phyloP scores from a whole-genome alignment of 2,329 filamentous ascomycete genomes.

The Talaromyces marneffei region DNA sequence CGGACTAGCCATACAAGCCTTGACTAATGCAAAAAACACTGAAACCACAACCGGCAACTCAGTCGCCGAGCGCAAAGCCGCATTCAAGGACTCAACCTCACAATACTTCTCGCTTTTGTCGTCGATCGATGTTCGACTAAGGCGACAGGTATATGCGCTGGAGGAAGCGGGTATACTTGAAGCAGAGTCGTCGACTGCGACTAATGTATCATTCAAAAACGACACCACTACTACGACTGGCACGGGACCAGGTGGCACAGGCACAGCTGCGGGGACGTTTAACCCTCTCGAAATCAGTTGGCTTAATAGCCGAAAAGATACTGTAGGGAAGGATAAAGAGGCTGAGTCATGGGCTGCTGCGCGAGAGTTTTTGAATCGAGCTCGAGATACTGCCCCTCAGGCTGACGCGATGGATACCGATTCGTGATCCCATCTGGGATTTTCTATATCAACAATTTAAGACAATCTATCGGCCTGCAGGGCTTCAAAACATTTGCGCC shows the following conservation, averaged over 20 bases:
- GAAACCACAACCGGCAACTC: conserved; percentile 34
- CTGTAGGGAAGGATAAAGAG: conserved; percentile 77
- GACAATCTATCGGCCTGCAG: neutral
- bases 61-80: conserved; percentile 52
- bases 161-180: conserved; percentile 73
- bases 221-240: neutral
- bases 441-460: neutral
- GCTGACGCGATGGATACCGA: conserved; percentile 32
- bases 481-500: neutral
- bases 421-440: neutral
- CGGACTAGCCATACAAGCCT: conserved; percentile 57
- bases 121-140: conserved; percentile 66
- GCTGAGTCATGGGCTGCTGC: conserved; percentile 67
- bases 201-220: conserved; percentile 20
- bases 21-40: conserved; percentile 47
- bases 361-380: conserved; percentile 48
- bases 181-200: conserved; percentile 31
- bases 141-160: conserved; percentile 69
- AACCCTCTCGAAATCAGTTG: conserved; percentile 75
- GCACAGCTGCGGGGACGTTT: conserved; percentile 31
- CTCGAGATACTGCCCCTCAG: conserved; percentile 14
- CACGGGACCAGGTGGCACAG: conserved; percentile 18
- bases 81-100: conserved; percentile 50
- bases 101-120: conserved; percentile 70
- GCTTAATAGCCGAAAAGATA: conserved; percentile 78